These are phyloP conservation scores for Paramecium bursaria DNA, from an alignment of 73 alveolate species.

Conservation along the genomic window DNA sequence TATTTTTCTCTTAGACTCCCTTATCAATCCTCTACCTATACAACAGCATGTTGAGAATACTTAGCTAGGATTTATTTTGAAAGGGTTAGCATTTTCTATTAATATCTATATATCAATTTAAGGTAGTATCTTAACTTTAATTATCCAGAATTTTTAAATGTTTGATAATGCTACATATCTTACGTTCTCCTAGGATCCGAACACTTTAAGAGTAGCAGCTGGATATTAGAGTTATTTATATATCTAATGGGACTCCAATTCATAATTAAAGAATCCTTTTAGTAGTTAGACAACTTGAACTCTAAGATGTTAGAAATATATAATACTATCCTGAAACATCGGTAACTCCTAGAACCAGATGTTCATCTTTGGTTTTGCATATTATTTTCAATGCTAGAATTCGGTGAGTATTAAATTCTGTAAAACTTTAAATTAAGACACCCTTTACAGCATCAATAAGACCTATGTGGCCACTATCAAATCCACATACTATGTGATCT, in stretches of 20 bases:
- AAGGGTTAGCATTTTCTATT: not conserved
- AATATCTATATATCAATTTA: not conserved
- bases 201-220: slow-evolving; percentile 1
- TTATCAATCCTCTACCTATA: slow-evolving; percentile 37
- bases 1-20: not conserved
- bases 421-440: slow-evolving; percentile 7
- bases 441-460: slow-evolving; percentile 23
- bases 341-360: not conserved
- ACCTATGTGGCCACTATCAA: not conserved
- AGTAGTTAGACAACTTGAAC: too few species aligned
- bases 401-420: not conserved
- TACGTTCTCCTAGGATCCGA: not conserved
- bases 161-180: not conserved
- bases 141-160: slow-evolving; percentile 9
- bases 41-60: slow-evolving; percentile 22
- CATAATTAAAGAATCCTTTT: slow-evolving; percentile 23
- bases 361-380: slow-evolving; percentile 9
- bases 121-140: not conserved
- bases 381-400: not conserved
- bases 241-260: not conserved
- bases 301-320: not conserved
- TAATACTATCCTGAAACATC: slow-evolving; percentile 14
- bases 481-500: slow-evolving; percentile 1
- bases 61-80: not conserved
- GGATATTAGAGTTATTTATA: slow-evolving; percentile 6